Evolutionary conservation across 352 stramenopile species (phyloP).

Genomic region (Phytophthora citrophthora): DNA sequence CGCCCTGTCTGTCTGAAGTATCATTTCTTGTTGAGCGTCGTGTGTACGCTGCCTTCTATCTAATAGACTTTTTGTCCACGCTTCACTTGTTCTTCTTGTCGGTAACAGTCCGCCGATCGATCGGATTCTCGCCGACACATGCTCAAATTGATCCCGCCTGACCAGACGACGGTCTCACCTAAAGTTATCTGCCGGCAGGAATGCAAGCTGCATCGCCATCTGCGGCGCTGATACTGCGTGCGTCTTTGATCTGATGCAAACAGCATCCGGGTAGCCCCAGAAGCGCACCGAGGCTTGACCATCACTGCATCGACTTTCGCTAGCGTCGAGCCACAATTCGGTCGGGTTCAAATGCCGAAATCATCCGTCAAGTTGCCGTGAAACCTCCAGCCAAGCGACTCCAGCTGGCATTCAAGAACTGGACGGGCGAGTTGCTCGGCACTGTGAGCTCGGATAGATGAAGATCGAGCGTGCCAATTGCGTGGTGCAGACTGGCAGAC

Average conservation of each 20-base stretch:
- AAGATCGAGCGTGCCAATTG: slow-evolving; percentile 27
- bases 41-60: slow-evolving; percentile 25
- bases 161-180: slow-evolving; percentile 20
- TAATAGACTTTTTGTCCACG: slow-evolving; percentile 25
- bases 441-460: slow-evolving; percentile 23
- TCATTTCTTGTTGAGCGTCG: slow-evolving; percentile 26
- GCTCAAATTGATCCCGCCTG: slow-evolving; percentile 15
- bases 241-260: slow-evolving; percentile 9
- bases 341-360: slow-evolving; percentile 6
- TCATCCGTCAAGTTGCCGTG: slow-evolving; percentile 9
- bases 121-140: slow-evolving; percentile 7
- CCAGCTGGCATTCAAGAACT: slow-evolving; percentile 33
- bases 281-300: slow-evolving; percentile 8
- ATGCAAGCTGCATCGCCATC: slow-evolving; percentile 19
- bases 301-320: slow-evolving; percentile 15
- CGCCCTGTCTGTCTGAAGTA: slow-evolving; percentile 19
- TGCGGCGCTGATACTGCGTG: slow-evolving; percentile 12
- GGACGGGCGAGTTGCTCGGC: slow-evolving; percentile 27
- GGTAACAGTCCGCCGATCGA: slow-evolving; percentile 10
- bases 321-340: slow-evolving; percentile 14
- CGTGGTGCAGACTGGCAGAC: slow-evolving; percentile 9
- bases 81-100: slow-evolving; percentile 1
- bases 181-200: neutral
- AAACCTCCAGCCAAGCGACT: neutral
- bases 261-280: slow-evolving; percentile 1